Percentiles rank a stretch among this genome's conserved stretches.
Conservation (phyloP, 2,329 filamentous ascomycete genomes). For the Pleoardoris graminearum region DNA sequence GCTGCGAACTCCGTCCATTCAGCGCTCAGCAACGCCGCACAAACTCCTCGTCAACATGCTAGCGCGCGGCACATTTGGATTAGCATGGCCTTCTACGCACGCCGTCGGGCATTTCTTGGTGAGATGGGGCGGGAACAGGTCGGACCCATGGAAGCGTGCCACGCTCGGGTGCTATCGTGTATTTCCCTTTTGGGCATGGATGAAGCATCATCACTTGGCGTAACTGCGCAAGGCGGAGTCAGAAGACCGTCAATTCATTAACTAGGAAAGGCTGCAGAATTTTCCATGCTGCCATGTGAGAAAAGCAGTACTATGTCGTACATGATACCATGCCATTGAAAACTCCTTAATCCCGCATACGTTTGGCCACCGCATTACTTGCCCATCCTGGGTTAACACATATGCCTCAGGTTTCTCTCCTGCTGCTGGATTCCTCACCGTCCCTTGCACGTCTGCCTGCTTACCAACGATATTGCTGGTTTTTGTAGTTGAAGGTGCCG, state of each 20-base stretch:
- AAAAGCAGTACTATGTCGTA: no score
- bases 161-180: slow-evolving; percentile 2
- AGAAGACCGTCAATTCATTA: background rate
- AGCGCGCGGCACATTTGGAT: background rate
- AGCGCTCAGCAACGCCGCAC: background rate
- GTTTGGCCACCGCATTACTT: no score
- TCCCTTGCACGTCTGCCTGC: background rate
- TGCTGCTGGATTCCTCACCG: no score
- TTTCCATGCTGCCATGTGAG: no score
- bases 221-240: background rate
- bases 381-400: no score
- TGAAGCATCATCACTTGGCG: background rate
- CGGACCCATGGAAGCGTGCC: background rate
- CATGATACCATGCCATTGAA: no score
- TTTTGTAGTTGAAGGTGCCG: slow-evolving; percentile 6
- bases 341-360: no score
- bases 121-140: background rate
- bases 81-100: background rate
- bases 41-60: background rate
- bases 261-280: no score
- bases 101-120: background rate
- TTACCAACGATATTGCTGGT: slow-evolving; percentile 14
- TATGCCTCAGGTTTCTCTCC: no score
- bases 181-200: background rate
- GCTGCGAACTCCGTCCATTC: background rate